A percentile compares a stretch with the other conserved stretches of the same genome.
Evolutionary conservation across 73 alveolate species (phyloP).

Genomic region (Paraurostyla sp.): DNA sequence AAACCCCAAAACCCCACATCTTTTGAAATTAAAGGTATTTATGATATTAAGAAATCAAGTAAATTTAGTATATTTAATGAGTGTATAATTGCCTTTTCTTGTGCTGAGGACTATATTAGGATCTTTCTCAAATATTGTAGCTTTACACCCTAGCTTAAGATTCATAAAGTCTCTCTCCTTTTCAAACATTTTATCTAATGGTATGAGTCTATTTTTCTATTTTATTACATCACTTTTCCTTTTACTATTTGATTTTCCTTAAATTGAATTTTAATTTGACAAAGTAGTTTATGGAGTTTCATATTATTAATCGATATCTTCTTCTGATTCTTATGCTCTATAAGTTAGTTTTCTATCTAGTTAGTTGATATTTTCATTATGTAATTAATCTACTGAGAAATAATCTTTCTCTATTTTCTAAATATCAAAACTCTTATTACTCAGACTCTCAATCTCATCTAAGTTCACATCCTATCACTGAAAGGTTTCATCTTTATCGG

Average conservation of each 20-base stretch:
- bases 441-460: slow-evolving; percentile 34
- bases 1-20: slow-evolving; percentile 27
- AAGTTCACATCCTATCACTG: too few species aligned
- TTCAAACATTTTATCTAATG: slow-evolving; percentile 34
- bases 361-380: too few species aligned
- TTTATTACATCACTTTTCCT: background rate
- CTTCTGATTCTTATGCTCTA: background rate
- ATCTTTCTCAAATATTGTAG: slow-evolving; percentile 38
- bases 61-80: slow-evolving; percentile 20
- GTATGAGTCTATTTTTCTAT: background rate
- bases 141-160: slow-evolving; percentile 24
- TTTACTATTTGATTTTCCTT: too few species aligned
- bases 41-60: slow-evolving; percentile 12
- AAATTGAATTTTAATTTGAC: background rate
- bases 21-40: background rate
- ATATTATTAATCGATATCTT: background rate
- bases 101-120: slow-evolving; percentile 7
- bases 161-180: slow-evolving; percentile 37
- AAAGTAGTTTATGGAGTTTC: background rate
- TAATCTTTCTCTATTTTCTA: background rate
- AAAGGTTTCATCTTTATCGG: too few species aligned
- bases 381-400: background rate
- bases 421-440: background rate
- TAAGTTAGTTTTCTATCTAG: background rate
- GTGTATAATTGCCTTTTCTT: slow-evolving; percentile 18